Base-by-base conservation (phyloP, 805 yeast species). In the Pichia heedii region DNA sequence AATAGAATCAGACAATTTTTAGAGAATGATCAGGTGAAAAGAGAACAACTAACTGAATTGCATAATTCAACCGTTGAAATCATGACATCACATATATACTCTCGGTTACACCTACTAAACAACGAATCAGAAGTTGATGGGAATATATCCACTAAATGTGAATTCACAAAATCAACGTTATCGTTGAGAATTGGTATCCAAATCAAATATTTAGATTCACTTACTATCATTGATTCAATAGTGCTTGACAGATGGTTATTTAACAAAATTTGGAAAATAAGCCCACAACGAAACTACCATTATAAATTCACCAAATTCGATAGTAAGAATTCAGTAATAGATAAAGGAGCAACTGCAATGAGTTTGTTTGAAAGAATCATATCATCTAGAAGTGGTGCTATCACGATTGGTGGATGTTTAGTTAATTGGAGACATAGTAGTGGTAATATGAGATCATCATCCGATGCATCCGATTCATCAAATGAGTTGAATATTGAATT, bases 121-220 rank as follows among this genome's bases (percentile, higher is more conserved):
- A 15, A 29, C 15, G 32, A 8, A 10, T 13, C 15, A 16, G 18
- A 3, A 15, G 5, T 29, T 12, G 13, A 15, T 12, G 18, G 13
- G 3, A 29, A 29, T 29, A 29, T 29, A 29, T 29, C 32, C 8
- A 16, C 32, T 13, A 10, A 3, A 1, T 29, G 18, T 29, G 16
- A 29, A 2, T 29, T 29, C 32, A 29, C 12, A 10, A 13, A 13
- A 15, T 29, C 32, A 5, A 10, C 13, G 15, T 29, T 29, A 29
- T 29, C 32, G 7, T 4, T 29, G 52, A 60, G 69, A 16, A 63
- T 77, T 3, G 65, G 93, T 15, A 35, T 35, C 12, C n/a, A n/a
- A 9, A 35, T 22, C 1, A 33, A 60, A 62, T 34, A 49, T 50
- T 26, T 37, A 58, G 26, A 46, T 48, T 36, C 15, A 2, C 16